Base-by-base conservation (phyloP, 768 basidiomycete genomes). In the Tricholoma furcatifolium region DNA sequence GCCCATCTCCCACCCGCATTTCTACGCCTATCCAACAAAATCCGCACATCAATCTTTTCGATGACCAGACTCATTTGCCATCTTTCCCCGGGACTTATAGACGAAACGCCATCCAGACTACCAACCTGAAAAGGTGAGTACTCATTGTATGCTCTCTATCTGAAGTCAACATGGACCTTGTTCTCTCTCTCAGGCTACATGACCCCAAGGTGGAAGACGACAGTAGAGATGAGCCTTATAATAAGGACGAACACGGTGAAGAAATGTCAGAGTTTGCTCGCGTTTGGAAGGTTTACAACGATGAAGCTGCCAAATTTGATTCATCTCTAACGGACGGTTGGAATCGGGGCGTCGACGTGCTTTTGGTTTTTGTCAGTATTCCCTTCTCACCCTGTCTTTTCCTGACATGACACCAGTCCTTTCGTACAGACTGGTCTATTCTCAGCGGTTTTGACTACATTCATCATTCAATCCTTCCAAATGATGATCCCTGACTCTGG, bases 201-300 rank as follows among this genome's bases (percentile, higher is more conserved):
- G 11, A 36, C 21, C 7, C 42, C 1, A 31, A 6, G 12, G 15
- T 34, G 36, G 34, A 43, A 4, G 14, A 20, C 7, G 17, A 20
- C 7, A 23, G 23, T 18, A 7, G n/a, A 8, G 41, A 43, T 27
- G 9, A 18, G 4, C 42, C 41, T 6, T 57, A 60, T 50, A 53
- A 45, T 4, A 53, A 32, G 46, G 67, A 66, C 48, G 70, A 70
- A 51, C 60, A 59, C 12, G 74, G 71, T 8, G 66, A 65, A 38
- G 72, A 74, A 36, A 62, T 65, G 10, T 60, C 62, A 5, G 71
- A 71, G 47, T 56, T 64, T 58, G 71, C 72, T 11, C 58, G 65
- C 6, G 63, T 76, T 12, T 78, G 76, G 75, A 63, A 66, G n/a
- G 65, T 73, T 3, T 78, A 76, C 57, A 69, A 69, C n/a, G 70